Evolutionary conservation across 345 rosid species (phyloP).

Genomic region (Gossypium arboreum): DNA sequence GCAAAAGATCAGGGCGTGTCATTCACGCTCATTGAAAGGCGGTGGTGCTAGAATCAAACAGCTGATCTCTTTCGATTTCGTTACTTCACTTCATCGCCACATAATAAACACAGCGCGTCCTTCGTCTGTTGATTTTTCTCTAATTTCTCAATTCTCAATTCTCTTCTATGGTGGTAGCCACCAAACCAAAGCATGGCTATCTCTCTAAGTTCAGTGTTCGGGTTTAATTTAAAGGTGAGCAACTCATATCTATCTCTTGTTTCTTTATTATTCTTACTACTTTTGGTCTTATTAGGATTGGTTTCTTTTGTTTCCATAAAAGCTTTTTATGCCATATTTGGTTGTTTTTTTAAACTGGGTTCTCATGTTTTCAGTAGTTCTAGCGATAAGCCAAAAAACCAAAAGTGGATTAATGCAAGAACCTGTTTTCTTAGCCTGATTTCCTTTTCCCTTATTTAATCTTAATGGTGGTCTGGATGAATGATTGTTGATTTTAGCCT

Average conservation of each 20-base stretch:
- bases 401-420: not conserved
- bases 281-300: not conserved
- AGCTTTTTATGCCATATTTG: not conserved
- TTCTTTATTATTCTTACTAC: too few species aligned
- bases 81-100: constrained; percentile 11
- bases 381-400: not conserved
- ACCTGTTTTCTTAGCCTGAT: not conserved
- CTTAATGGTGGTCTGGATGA: not conserved
- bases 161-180: not conserved
- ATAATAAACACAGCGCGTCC: not conserved
- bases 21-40: not conserved
- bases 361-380: not conserved
- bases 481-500: not conserved
- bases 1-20: not conserved
- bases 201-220: constrained; percentile 9
- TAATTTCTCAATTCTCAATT: not conserved
- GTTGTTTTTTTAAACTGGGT: constrained; percentile 1
- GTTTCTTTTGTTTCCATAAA: not conserved
- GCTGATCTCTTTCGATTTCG: constrained; percentile 9
- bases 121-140: not conserved
- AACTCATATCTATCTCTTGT: not conserved
- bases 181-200: constrained; percentile 8
- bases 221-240: constrained; percentile 10
- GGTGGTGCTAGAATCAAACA: not conserved
- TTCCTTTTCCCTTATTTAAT: not conserved